Evolutionary conservation across 2,329 filamentous ascomycete genomes (phyloP).

Genomic region (Fusarium tupiense): DNA sequence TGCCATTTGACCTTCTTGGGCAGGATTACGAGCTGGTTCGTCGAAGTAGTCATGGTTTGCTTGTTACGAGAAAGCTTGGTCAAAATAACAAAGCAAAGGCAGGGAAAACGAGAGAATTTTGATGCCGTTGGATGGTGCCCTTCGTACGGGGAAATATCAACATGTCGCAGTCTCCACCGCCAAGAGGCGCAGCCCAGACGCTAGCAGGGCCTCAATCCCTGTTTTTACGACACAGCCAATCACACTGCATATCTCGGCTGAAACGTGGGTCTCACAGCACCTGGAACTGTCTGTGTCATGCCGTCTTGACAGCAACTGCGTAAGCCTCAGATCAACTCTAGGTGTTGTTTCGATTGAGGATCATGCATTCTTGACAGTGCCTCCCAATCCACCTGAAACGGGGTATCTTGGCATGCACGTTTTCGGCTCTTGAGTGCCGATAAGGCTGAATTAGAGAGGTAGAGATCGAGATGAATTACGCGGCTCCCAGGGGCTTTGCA

Average conservation of each 20-base stretch:
- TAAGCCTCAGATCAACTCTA: background rate
- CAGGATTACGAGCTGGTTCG: background rate
- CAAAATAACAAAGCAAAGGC: background rate
- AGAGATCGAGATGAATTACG: background rate
- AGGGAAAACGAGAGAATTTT: background rate
- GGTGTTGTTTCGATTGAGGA: background rate
- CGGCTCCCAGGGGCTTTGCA: background rate
- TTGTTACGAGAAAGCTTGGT: background rate
- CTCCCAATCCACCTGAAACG: background rate
- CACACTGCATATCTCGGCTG: fast-evolving
- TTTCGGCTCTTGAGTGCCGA: background rate
- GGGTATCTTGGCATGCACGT: background rate
- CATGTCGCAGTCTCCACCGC: background rate
- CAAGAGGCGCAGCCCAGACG: constrained; percentile 4
- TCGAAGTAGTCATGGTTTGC: background rate
- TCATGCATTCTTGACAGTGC: background rate
- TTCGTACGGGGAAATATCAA: constrained; percentile 3
- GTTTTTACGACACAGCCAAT: constrained; percentile 18
- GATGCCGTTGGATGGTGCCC: constrained; percentile 9
- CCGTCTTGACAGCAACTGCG: background rate
- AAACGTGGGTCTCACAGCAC: background rate
- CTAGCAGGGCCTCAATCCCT: background rate
- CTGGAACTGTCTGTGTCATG: background rate
- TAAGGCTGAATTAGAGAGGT: background rate
- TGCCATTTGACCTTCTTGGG: constrained; percentile 25